These are phyloP conservation scores for Coffea canephora DNA, from an alignment of 257 asterid genomes.

Conservation along the genomic window DNA sequence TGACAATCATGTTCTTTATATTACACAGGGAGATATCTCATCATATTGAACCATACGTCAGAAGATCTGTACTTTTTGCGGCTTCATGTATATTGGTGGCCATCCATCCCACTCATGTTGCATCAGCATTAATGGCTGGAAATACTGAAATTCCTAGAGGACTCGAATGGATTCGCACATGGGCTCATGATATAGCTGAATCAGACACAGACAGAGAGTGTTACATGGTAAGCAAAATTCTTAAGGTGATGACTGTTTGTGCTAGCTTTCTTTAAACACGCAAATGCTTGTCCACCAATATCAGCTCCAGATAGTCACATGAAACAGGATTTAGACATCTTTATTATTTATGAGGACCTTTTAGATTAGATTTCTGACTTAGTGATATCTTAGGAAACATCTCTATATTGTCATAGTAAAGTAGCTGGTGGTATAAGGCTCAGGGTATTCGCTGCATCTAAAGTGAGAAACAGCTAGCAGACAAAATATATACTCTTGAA, in stretches of 20 bases:
- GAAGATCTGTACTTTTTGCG: slow-evolving; percentile 87
- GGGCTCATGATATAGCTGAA: slow-evolving; percentile 81
- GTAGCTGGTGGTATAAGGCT: slow-evolving; percentile 8
- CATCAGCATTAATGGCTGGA: slow-evolving; percentile 70
- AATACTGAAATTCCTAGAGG: slow-evolving; percentile 65
- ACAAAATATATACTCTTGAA: neutral
- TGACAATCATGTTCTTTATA: slow-evolving; percentile 18
- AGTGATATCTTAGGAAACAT: neutral
- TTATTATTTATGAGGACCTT: neutral
- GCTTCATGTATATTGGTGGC: slow-evolving; percentile 81
- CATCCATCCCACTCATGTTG: slow-evolving; percentile 83
- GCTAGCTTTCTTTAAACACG: neutral
- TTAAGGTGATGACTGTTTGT: neutral
- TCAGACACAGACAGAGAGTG: slow-evolving; percentile 89
- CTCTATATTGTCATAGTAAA: neutral
- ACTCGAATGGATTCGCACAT: slow-evolving; percentile 84
- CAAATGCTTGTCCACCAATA: neutral
- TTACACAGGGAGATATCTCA: slow-evolving; percentile 66
- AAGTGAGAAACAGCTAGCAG: neutral
- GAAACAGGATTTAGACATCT: neutral
- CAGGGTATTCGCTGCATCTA: neutral
- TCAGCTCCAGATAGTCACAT: neutral
- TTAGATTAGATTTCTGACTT: neutral
- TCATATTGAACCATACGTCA: slow-evolving; percentile 83
- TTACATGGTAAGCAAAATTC: slow-evolving; percentile 55